phyloP scores from a whole-genome alignment of 2,329 filamentous ascomycete species.

The Fusarium setosum region DNA sequence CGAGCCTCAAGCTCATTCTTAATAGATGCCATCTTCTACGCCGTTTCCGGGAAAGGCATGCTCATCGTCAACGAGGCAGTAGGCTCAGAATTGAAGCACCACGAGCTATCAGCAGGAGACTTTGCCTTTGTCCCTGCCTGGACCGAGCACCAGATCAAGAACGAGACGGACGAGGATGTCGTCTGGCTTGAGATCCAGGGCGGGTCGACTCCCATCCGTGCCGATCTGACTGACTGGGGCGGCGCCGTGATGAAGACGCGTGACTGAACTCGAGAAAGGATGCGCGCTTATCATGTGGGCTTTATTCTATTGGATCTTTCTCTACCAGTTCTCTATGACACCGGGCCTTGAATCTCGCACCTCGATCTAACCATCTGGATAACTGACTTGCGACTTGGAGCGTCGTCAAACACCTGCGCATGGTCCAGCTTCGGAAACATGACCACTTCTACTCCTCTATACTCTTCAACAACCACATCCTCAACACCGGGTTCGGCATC shows the following conservation, averaged over 20 bases:
- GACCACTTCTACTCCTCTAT: conserved; percentile 61
- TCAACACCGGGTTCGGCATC: conserved; percentile 13
- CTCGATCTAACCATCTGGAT: conserved; percentile 44
- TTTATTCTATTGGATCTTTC: conserved; percentile 1
- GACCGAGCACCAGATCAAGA: conserved; percentile 77
- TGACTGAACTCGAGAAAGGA: conserved; percentile 14
- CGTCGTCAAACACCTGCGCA: conserved; percentile 68
- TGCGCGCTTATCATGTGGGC: background rate
- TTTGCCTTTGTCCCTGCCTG: conserved; percentile 78
- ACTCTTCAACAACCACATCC: conserved; percentile 14
- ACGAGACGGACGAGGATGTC: conserved; percentile 70
- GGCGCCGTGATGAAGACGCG: conserved; percentile 53
- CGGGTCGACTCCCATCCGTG: conserved; percentile 69
- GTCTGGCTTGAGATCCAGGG: conserved; percentile 75
- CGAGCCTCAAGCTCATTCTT: conserved; percentile 1
- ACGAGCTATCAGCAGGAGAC: conserved; percentile 71
- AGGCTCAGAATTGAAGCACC: conserved; percentile 61
- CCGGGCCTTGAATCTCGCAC: conserved; percentile 32
- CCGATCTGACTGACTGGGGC: conserved; percentile 73
- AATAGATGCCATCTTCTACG: conserved; percentile 76
- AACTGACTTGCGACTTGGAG: conserved; percentile 41
- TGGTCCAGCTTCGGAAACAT: conserved; percentile 73
- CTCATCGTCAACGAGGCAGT: conserved; percentile 69
- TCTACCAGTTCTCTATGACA: conserved; percentile 1
- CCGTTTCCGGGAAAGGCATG: conserved; percentile 68